Percentiles rank a stretch among this genome's conserved stretches.
phyloP scores from a whole-genome alignment of 331 rosid genomes.

The Phaseolus coccineus region DNA sequence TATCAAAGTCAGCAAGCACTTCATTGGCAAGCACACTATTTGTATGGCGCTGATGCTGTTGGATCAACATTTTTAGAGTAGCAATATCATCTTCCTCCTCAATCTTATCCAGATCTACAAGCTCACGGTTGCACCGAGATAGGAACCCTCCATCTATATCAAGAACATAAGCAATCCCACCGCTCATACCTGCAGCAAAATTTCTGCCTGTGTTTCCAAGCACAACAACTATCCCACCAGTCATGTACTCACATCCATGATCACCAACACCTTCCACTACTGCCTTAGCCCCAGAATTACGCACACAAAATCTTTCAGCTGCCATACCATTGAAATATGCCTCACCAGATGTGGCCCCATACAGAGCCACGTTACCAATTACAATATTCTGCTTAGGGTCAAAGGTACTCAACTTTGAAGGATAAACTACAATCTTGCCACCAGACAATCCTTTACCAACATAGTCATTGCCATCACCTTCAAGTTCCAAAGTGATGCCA shows the following conservation, averaged over 20 bases:
- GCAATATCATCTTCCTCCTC: slow-evolving; percentile 17
- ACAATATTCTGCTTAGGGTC: slow-evolving; percentile 19
- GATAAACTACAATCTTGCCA: slow-evolving; percentile 18
- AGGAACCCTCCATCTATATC: slow-evolving; percentile 17
- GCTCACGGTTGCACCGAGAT: slow-evolving; percentile 16
- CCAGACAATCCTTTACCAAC: slow-evolving; percentile 28
- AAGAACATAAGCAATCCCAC: slow-evolving; percentile 26
- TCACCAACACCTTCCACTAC: slow-evolving; percentile 30
- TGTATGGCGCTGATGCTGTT: slow-evolving; percentile 32
- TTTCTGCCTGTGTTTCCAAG: slow-evolving; percentile 27
- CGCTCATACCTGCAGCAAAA: slow-evolving; percentile 26
- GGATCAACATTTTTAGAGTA: slow-evolving; percentile 23
- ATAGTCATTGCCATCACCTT: slow-evolving; percentile 22
- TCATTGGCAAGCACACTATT: slow-evolving; percentile 17
- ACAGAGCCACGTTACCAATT: slow-evolving; percentile 28
- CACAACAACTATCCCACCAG: slow-evolving; percentile 18
- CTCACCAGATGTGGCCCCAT: slow-evolving; percentile 21
- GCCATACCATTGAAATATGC: slow-evolving; percentile 32
- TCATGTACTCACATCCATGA: slow-evolving; percentile 31
- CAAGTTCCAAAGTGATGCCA: slow-evolving; percentile 21
- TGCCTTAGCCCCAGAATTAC: slow-evolving; percentile 18
- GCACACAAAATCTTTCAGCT: slow-evolving; percentile 27
- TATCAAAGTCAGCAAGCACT: slow-evolving; percentile 16
- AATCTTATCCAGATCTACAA: slow-evolving; percentile 19
- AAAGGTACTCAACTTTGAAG: slow-evolving; percentile 18